Base-by-base conservation (phyloP, 2,329 filamentous ascomycete species). In the Dactylellina drechsleri region DNA sequence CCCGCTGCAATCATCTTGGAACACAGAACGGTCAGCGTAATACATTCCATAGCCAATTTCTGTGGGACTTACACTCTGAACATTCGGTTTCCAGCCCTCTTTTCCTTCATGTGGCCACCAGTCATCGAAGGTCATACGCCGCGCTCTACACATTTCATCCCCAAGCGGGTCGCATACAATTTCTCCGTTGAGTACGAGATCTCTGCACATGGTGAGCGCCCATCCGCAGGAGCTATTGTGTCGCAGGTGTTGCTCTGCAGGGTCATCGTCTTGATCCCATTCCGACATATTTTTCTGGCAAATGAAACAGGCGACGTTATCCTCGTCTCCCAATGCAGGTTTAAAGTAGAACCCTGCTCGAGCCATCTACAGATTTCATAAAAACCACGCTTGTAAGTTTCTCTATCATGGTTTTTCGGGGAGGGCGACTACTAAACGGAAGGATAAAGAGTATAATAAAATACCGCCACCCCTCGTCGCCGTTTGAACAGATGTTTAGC, bases 21-120 rank as follows among this genome's bases (percentile, higher is more conserved):
- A 10, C 10, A 36, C 31, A 36, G 31, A 10, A 36, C 31, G 5
- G 31, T 36, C 31, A 36, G 31, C 31, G 10, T 36, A 36, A 10
- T 10, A 36, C 10, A 3, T 36, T 10, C 6, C 31, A 10, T 10
- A 7, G 31, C 2, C 2, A 36, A 36, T 36, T 36, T 36, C 31
- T 1, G 31, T 4, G 6, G 6, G 7, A 45, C 83, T 70, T 83
- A 92, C 91, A 89, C 96, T 93, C 78, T 95, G 91, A 0, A 88
- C 89, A 82, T 95, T 96, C 83, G 92, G 96, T 77, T 91, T 89
- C 93, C 93, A 97, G 4, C 91, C 92, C 80, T 89, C 90, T 83
- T 95, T 96, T 1, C 85, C 85, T 77, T 99, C 93, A 79, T 99
- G 92, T 0, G 93, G 93, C 95, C 95, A 99, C 78, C 86, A 86